A percentile compares a stretch with the other conserved stretches of the same genome.
Evolutionary conservation across 1,284 basidiomycete genomes (phyloP).

Genomic region (Cryptococcus maquisensis): DNA sequence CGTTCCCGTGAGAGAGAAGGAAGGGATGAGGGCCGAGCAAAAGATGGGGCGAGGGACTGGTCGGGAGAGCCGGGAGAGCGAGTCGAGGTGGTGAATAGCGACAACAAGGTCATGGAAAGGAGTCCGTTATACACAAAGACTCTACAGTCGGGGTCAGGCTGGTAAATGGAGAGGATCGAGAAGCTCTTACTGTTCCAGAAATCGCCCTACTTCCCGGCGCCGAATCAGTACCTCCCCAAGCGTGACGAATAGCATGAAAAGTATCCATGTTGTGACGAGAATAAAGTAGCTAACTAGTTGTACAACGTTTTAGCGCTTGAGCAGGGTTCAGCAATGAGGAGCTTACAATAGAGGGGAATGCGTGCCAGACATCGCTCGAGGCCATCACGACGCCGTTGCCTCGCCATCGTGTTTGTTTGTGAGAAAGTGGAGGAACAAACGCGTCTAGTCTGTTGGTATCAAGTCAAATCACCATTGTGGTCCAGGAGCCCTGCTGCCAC

Average conservation of each 20-base stretch:
- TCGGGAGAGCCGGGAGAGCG: conserved; percentile 28
- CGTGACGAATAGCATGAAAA: conserved; percentile 28
- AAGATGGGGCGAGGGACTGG: conserved; percentile 18
- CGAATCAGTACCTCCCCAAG: conserved; percentile 23
- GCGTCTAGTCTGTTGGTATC: no score
- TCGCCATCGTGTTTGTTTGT: no score
- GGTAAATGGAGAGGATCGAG: not conserved
- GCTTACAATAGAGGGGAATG: no score
- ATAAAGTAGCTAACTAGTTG: conserved; percentile 24
- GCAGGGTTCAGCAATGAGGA: no score
- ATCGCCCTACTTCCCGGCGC: conserved; percentile 22
- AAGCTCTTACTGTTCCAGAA: conserved; percentile 27
- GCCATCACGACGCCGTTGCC: no score
- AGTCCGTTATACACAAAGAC: conserved; percentile 25
- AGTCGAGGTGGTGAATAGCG: conserved; percentile 21
- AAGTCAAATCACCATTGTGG: no score
- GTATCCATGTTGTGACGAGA: conserved; percentile 22
- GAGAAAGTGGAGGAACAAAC: no score
- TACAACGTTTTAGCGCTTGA: no score
- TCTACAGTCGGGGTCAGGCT: conserved; percentile 7
- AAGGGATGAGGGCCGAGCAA: not conserved
- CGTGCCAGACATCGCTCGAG: no score
- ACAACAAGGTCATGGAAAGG: conserved; percentile 22
- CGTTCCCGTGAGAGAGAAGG: not conserved
- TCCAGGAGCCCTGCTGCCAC: no score